Conservation (phyloP, 1,284 basidiomycete species). For the Somion occarium region DNA sequence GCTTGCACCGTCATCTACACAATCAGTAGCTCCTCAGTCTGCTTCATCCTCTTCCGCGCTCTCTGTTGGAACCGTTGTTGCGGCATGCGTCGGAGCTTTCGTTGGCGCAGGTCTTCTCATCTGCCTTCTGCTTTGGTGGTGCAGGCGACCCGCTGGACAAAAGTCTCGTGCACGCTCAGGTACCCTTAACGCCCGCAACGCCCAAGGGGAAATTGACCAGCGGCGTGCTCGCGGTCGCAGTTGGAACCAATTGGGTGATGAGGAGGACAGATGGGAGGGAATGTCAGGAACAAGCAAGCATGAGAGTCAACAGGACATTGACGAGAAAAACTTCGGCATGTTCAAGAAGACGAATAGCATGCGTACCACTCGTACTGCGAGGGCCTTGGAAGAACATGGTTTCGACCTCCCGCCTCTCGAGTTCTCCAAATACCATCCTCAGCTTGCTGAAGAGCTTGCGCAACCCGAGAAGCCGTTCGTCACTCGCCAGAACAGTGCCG, state of each 20-base stretch:
- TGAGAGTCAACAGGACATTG: constrained; percentile 18
- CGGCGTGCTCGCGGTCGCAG: constrained; percentile 14
- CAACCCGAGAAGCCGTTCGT: constrained; percentile 40
- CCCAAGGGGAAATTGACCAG: constrained; percentile 17
- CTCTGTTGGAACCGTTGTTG: constrained; percentile 28
- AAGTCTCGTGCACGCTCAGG: constrained; percentile 12
- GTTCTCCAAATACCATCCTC: constrained; percentile 47
- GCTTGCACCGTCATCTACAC: constrained; percentile 8
- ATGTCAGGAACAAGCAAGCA: constrained; percentile 5
- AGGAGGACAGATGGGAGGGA: constrained; percentile 17
- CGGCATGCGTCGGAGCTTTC: constrained; percentile 29
- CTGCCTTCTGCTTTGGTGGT: constrained; percentile 23
- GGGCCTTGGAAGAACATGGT: constrained; percentile 29
- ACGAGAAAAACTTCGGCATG: constrained; percentile 39
- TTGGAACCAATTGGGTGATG: constrained; percentile 16
- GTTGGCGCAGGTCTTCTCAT: constrained; percentile 27
- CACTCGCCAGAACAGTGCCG: constrained; percentile 31
- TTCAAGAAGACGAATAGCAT: constrained; percentile 62
- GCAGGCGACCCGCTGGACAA: constrained; percentile 17
- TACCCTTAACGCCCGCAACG: constrained; percentile 16
- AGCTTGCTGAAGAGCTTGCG: constrained; percentile 42
- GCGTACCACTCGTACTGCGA: constrained; percentile 36
- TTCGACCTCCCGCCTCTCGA: constrained; percentile 32
- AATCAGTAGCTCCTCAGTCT: constrained; percentile 9
- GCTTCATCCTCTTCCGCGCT: constrained; percentile 16